Evolutionary conservation across 257 asterid species (phyloP), one percentile per base, ranked within the genome.

Genomic region (Forsythia suspensa): DNA sequence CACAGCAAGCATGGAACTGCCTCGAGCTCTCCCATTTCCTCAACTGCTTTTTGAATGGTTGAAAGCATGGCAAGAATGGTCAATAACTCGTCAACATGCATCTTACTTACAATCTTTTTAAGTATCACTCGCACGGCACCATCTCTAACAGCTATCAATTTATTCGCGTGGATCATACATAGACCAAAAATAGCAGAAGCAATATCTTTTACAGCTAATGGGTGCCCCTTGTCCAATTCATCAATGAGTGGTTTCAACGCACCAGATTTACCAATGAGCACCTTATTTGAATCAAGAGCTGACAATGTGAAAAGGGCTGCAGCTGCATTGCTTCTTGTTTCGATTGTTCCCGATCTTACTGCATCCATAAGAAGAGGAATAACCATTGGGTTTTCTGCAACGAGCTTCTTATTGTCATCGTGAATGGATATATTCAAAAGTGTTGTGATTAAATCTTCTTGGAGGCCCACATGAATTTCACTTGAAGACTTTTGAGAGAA

Each of bases 51-150:
- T 43, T 86, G 97, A 73, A 86, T 86, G 86, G 65, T 84, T 15
- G 98, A 89, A 40, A 94, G 88, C 97, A 94, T 85, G 10, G 98
- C 97, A 6, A 94, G 93, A 48, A 91, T 89, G 15, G 98, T 80
- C 21, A 94, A 46, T 43, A 92, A 80, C 82, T 92, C 97, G 10
- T 91, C 96, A 2, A 94, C 94, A 0, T 86, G 92, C 18, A 79
- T 77, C 24, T 89, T 78, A 5, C 78, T 74, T 73, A 8, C 44
- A 38, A 94, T 88, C 82, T 91, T 94, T 46, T 84, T 84, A 87
- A 94, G 66, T 15, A 94, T 82, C 73, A 87, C 96, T 39, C 78
- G 76, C 70, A 94, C 94, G 0, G 89, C 93, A 5, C 97, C 96
- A n/a, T 89, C 97, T 71, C 81, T 82, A 8, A 91, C 94, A 2